Conservation (phyloP, 768 basidiomycete species). For the Kwoniella mangroviensis region DNA sequence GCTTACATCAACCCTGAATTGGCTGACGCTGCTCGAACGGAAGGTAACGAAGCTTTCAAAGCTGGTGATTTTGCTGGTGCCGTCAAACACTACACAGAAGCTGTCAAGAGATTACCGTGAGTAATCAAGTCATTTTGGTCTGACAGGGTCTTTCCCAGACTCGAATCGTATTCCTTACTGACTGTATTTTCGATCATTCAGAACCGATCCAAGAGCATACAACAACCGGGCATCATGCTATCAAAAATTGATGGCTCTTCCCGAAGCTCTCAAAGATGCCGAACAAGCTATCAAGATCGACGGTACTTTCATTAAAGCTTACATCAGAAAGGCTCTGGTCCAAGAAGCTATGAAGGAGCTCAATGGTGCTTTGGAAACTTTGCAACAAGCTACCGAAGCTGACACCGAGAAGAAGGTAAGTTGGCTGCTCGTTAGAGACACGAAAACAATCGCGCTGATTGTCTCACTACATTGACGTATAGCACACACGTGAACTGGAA, state of each 20-base stretch:
- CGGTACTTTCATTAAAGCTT: constrained; percentile 88
- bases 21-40: constrained; percentile 81
- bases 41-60: constrained; percentile 89
- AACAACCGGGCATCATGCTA: constrained; percentile 99
- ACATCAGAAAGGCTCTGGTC: constrained; percentile 89
- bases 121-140: constrained; percentile 10
- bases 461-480: not conserved
- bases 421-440: not conserved
- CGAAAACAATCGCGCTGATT: not conserved
- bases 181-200: constrained; percentile 5
- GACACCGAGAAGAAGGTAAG: constrained; percentile 73
- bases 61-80: constrained; percentile 85
- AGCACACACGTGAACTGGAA: constrained; percentile 79
- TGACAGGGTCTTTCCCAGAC: too few species aligned
- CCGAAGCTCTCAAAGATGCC: constrained; percentile 95
- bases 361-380: constrained; percentile 80
- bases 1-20: constrained; percentile 87
- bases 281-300: constrained; percentile 92
- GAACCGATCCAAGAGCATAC: constrained; percentile 81
- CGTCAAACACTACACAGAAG: constrained; percentile 90
- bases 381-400: constrained; percentile 74
- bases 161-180: not conserved
- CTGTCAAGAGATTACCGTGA: constrained; percentile 89
- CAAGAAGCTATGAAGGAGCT: constrained; percentile 89
- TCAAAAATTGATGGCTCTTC: constrained; percentile 88